Base-by-base conservation (phyloP, 2,329 filamentous ascomycete genomes). In the Calonectria ilicicola region DNA sequence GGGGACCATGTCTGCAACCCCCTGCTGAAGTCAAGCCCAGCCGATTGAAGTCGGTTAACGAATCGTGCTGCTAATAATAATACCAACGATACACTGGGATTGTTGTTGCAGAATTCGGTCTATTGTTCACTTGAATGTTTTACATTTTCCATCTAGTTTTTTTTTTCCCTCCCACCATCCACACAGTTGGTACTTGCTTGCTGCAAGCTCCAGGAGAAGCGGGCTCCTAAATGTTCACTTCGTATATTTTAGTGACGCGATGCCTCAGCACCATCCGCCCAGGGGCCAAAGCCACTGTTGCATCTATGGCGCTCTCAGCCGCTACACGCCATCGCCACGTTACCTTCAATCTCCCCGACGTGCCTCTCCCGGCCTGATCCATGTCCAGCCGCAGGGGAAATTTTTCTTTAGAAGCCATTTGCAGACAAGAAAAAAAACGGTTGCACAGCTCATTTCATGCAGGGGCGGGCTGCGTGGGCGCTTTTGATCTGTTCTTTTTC, bases 361-460 rank as follows among this genome's bases (percentile, higher is more conserved):
- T 19, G 64, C 40, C 56, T 44, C 40, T 62, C 58, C 47, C 38
- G 46, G 63, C 51, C 32, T 65, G 44, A 67, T 46, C 56, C 69
- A 65, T 67, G 69, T 35, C 32, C 56, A n/a, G 35, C 53, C 40
- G 35, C 64, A 56, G 38, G 51, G 29, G 35, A 58, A 64, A 49
- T 27, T 56, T 47, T 51, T 62, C n/a, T n/a, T 40, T 19, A 38
- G 32, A 60, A 42, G 21, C 56, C 38, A 40, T 58, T 60, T 58
- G 32, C n/a, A 51, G 23, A 27, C 29, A 49, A 49, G 60, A 53
- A 44, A 62, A 60, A 65, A 70, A 69, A 49, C 32, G 47, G 70
- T 72, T 60, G 58, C 44, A 64, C 69, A 65, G 38, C 60, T 69
- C 64, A 72, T 72, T 69, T 72, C 70, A 72, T 72, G 70, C 70